Base-by-base conservation (phyloP, 768 basidiomycete species). In the Gautieria morchelliformis region DNA sequence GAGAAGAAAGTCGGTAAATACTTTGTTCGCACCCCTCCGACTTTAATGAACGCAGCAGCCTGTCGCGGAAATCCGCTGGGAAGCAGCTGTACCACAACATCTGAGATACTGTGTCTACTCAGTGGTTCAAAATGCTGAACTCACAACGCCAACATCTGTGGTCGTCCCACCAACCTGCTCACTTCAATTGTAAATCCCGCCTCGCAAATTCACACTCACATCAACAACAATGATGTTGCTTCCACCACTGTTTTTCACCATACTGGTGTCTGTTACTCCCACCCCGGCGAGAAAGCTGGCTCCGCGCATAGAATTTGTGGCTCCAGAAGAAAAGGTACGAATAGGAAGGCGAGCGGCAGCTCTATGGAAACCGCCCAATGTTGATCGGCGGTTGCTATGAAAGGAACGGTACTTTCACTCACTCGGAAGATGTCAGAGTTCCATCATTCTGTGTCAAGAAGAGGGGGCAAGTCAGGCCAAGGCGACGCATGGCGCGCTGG, bases 231-330 rank as follows among this genome's bases (percentile, higher is more conserved):
- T 69, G 42, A 75, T 72, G 58, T 49, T 55, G 67, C 64, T 74
- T 58, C 47, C 65, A 60, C 53, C 62, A 40, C 58, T 60, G 57
- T 47, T 40, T 49, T 27, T 14, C 41, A 66, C 46, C 55, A 67
- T 59, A 60, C 63, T 58, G 9, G 66, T 67, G 42, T n/a, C 20
- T 48, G 14, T 24, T 30, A 60, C 70, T 24, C 56, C 71, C 45
- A 73, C 66, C 9, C 74, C 75, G 1, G 83, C 77, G 5, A 85
- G 71, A 65, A 79, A 84, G 4, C 78, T 78, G 5, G 83, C 84
- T 9, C 83, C 84, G 51, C 84, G 72, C 83, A 85, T 86, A 1
- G 82, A 83, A 65, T 85, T 85, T 1, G 84, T 86, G 6, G 83
- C 78, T 3, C 81, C 81, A 44, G 75, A 78, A 20, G 75, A 76